These are phyloP conservation scores for Mangifera indica DNA, from an alignment of 345 rosid genomes.

Conservation along the genomic window DNA sequence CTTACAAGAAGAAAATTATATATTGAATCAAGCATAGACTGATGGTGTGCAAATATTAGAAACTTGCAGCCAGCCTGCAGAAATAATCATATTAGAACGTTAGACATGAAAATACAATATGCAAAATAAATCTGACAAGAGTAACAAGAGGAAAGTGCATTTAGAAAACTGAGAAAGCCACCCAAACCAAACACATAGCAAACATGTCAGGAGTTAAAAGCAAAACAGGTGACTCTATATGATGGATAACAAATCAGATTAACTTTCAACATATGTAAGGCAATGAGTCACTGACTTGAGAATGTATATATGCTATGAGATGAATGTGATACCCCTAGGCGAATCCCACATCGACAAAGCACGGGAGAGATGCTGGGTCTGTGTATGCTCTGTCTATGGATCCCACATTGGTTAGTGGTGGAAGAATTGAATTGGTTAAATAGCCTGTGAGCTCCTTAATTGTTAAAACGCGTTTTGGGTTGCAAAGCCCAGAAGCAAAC, in stretches of 20 bases:
- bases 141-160: not conserved
- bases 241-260: not conserved
- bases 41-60: constrained; percentile 91
- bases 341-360: no score
- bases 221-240: not conserved
- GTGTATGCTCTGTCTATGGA: no score
- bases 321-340: no score
- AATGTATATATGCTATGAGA: not conserved
- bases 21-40: constrained; percentile 75
- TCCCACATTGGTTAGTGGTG: no score
- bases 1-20: constrained; percentile 79
- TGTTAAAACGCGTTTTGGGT: no score
- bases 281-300: not conserved
- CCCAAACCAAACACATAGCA: not conserved
- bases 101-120: constrained; percentile 4
- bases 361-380: no score
- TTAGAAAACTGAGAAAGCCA: constrained; percentile 1
- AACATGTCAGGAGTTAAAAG: not conserved
- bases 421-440: no score
- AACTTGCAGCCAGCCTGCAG: constrained; percentile 97
- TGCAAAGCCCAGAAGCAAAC: no score
- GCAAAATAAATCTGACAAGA: not conserved
- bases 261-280: not conserved
- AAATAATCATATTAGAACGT: constrained; percentile 10
- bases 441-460: no score